Base-by-base conservation (phyloP, 2,329 filamentous ascomycete species). In the Stylonectria norvegica region DNA sequence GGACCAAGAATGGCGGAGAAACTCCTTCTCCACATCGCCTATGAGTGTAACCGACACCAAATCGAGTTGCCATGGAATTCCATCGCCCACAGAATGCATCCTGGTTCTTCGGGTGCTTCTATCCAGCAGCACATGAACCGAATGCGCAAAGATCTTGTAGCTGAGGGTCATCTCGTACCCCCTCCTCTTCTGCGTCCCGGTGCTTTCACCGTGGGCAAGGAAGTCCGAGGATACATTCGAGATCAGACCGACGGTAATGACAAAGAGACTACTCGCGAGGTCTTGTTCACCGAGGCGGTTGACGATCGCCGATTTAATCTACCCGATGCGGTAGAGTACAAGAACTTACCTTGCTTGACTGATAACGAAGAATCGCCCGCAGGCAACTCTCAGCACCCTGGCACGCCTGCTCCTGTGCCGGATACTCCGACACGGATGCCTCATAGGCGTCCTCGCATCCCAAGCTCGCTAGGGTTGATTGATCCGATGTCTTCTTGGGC, bases 1-100 rank as follows among this genome's bases (percentile, higher is more conserved):
- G 70, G 68, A 1, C 63, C 67, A 8, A 64, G 69, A 8, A 74
- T 73, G 67, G 55, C 60, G 1, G 70, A 73, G 25, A 73, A 73
- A 49, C 47, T 72, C 0, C 41, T 73, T 0, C 54, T 73, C 1
- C 52, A 64, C 39, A 46, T 72, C 1, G 55, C 65, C 9, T 73
- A 69, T 22, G 70, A 73, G 47, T 63, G 57, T 23, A 40, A 43
- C 10, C 48, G 60, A 5, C 48, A 58, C 34, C 57, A 56, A 19
- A 50, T 65, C 17, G 51, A 59, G 2, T 9, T 71, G 1, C 67
- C 68, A 0, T 71, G 66, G 66, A 61, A 68, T 11, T 36, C 50
- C 0, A 59, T 70, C 29, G 67, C 67, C 17, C 65, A 70, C 34
- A 60, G 67, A 1, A 53, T 72, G 12, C 63, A 64, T 6, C 67